These are phyloP conservation scores for Trypanosoma theileri DNA, from an alignment of 208 protist genomes.

Conservation along the genomic window DNA sequence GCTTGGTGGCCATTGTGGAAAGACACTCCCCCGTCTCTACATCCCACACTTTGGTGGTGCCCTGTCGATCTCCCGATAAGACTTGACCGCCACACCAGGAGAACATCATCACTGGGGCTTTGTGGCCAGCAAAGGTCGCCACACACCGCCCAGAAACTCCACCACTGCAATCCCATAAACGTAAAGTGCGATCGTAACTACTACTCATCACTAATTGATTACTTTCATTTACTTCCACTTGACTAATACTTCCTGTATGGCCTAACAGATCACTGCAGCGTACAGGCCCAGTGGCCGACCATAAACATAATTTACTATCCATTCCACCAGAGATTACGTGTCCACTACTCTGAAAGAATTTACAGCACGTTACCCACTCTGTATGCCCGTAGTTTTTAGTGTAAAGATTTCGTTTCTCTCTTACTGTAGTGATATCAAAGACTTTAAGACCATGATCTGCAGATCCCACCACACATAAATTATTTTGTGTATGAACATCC, in stretches of 20 bases:
- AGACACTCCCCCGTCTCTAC: constrained; percentile 51
- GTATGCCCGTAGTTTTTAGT: constrained; percentile 79
- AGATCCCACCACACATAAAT: constrained; percentile 72
- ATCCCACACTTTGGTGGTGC: constrained; percentile 78
- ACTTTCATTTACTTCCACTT: constrained; percentile 62
- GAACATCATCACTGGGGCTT: constrained; percentile 78
- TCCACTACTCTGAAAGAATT: constrained; percentile 56
- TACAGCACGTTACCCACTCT: constrained; percentile 88
- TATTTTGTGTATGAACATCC: constrained; percentile 48
- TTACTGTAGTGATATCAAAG: constrained; percentile 62
- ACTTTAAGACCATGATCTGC: constrained; percentile 87
- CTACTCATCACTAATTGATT: constrained; percentile 50
- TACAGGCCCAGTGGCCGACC: constrained; percentile 43
- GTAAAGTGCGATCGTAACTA: constrained; percentile 85
- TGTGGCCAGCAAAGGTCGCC: constrained; percentile 69
- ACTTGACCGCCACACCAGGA: constrained; percentile 58
- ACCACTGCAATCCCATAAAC: constrained; percentile 65
- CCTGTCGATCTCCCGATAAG: constrained; percentile 79
- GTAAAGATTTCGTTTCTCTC: constrained; percentile 67
- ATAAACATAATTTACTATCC: constrained; percentile 92
- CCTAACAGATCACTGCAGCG: constrained; percentile 81
- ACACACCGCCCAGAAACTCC: constrained; percentile 34
- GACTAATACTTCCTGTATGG: constrained; percentile 78
- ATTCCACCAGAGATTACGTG: constrained; percentile 84
- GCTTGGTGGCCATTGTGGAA: constrained; percentile 51